phyloP scores from a whole-genome alignment of 345 rosid species.

The Noccaea bulbosa region DNA sequence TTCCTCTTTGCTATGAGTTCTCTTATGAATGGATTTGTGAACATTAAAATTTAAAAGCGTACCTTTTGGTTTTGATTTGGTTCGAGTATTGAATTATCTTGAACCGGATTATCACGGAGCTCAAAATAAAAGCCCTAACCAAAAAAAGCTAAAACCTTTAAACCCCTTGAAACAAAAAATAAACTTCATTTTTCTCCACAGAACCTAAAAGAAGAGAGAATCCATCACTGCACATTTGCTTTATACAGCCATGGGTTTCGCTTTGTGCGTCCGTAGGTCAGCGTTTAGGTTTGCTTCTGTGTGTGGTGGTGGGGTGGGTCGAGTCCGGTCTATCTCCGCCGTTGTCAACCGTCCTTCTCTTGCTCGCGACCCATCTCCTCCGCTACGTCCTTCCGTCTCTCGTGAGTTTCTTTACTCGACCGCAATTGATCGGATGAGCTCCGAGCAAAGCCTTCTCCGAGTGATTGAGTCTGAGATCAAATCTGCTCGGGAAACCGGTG shows the following conservation, averaged over 20 bases:
- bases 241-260: constrained; percentile 18
- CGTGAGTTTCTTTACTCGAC: constrained; percentile 48
- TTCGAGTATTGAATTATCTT: background rate
- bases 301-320: constrained; percentile 42
- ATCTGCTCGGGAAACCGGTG: constrained; percentile 58
- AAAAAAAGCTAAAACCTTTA: background rate
- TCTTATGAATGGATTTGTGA: too few species aligned
- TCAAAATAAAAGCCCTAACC: background rate
- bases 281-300: constrained; percentile 33
- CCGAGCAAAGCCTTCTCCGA: constrained; percentile 64
- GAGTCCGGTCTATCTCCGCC: constrained; percentile 44
- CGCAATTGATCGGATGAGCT: constrained; percentile 45
- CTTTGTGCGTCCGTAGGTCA: constrained; percentile 33
- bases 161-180: constrained; percentile 7
- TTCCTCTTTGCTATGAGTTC: background rate
- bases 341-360: constrained; percentile 42
- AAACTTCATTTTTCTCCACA: background rate
- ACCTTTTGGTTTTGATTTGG: background rate
- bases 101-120: constrained; percentile 10
- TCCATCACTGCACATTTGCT: constrained; percentile 3
- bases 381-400: constrained; percentile 34
- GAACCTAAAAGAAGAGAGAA: constrained; percentile 16
- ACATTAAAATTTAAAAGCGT: too few species aligned
- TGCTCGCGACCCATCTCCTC: constrained; percentile 27
- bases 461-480: constrained; percentile 68